Evolutionary conservation across 441 rosid species (phyloP), one percentile per base, ranked within the genome.

Genomic region (Eutrema salsugineum): DNA sequence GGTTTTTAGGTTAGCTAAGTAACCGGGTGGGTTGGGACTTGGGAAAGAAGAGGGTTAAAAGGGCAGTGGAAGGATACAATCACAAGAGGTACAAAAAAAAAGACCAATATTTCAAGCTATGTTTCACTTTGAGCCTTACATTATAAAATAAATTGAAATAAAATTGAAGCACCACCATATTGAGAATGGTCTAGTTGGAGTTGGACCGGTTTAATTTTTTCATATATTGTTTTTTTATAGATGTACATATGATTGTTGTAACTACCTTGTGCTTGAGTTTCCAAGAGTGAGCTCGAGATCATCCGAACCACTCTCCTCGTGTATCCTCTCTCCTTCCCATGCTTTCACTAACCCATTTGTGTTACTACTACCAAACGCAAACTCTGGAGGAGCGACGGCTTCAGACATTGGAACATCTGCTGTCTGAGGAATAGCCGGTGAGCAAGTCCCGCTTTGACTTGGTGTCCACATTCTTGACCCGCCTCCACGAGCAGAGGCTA

Each of bases 251-350:
- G 44, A 6, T 5, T 42, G 54, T 5, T 42, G 54, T 28, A 43
- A 32, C 78, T 73, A 83, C 85, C 84, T 84, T 57, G 85, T 75
- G 67, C 78, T 86, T 66, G 93, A 84, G 79, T 85, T 83, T 57
- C 94, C 94, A 67, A 88, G 94, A 54, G 94, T 88, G 66, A 88
- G 94, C 69, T 87, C 94, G 9, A 88, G 78, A 75, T 88, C 94
- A 81, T 88, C 91, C 9, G 91, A 83, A 67, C 86, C 87, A 73
- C 90, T 72, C 73, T 84, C 94, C 59, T 87, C 94, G 2, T 88
- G 94, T 56, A 88, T 86, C 74, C 88, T 84, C 83, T 88, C 94
- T 50, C 94, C 94, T 83, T 86, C 91, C 91, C 94, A 88, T 6
- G 94, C 85, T 68, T 87, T 88, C 61, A 88, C 91, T 49, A 84